Evolutionary conservation across 2,329 filamentous ascomycete genomes (phyloP).

Genomic region (Paraconiothyrium brasiliense): DNA sequence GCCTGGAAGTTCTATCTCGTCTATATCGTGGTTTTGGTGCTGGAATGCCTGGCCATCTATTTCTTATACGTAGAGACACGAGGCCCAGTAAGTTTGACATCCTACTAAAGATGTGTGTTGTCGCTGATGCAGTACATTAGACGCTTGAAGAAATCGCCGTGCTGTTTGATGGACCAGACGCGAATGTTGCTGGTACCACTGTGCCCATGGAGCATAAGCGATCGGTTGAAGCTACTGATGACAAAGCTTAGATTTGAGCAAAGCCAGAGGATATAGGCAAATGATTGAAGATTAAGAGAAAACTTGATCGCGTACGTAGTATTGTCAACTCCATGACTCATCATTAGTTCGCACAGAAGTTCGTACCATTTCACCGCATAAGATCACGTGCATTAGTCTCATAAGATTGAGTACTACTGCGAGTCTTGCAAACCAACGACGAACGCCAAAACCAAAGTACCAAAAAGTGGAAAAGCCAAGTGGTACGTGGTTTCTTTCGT

Average conservation of each 20-base stretch:
- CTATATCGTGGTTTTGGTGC: slow-evolving; percentile 37
- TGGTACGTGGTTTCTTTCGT: too few relatives aligned
- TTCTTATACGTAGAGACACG: slow-evolving; percentile 38
- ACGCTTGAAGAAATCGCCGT: slow-evolving; percentile 32
- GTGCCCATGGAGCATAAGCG: slow-evolving; percentile 17
- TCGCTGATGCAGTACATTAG: slow-evolving; percentile 13
- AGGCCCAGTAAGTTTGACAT: slow-evolving; percentile 26
- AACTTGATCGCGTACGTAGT: background rate
- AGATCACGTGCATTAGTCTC: too few relatives aligned
- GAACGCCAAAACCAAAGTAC: too few relatives aligned
- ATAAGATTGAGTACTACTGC: too few relatives aligned
- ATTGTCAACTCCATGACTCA: background rate
- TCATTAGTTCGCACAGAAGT: background rate
- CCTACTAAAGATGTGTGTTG: background rate
- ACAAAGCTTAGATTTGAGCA: background rate
- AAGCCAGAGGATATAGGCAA: background rate
- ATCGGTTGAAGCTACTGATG: slow-evolving; percentile 1
- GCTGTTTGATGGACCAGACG: slow-evolving; percentile 29
- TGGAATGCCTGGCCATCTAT: slow-evolving; percentile 33
- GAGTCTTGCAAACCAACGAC: too few relatives aligned
- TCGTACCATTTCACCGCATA: too few relatives aligned
- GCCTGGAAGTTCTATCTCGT: slow-evolving; percentile 47
- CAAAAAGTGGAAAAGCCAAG: too few relatives aligned
- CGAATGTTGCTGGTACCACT: slow-evolving; percentile 25
- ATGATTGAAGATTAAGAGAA: background rate